phyloP scores from a whole-genome alignment of 495 filamentous ascomycete genomes.

The Lasiosphaeriaceae sp. region DNA sequence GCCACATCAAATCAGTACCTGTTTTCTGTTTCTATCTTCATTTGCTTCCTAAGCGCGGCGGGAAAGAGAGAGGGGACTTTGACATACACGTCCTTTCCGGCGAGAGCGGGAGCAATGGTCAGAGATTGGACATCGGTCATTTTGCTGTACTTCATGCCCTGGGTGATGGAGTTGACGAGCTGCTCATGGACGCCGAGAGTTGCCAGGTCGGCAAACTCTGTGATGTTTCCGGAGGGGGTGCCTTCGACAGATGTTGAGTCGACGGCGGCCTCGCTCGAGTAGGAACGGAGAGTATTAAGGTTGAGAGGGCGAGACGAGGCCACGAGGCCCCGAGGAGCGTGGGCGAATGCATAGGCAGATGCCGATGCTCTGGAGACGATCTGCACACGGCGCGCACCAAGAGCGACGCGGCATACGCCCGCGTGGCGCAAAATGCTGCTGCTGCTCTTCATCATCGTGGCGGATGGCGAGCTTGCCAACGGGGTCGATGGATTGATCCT shows the following conservation, averaged over 20 bases:
- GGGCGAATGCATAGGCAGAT: slow-evolving; percentile 14
- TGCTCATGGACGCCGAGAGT: slow-evolving; percentile 56
- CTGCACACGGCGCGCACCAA: slow-evolving; percentile 21
- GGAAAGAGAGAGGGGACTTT: slow-evolving; percentile 11
- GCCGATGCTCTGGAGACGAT: slow-evolving; percentile 19
- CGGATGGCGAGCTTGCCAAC: slow-evolving; percentile 6
- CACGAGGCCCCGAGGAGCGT: slow-evolving; percentile 9
- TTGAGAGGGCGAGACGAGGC: slow-evolving; percentile 16
- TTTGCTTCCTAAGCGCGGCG: no score
- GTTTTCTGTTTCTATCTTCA: no score
- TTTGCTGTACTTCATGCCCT: slow-evolving; percentile 68
- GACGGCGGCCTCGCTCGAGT: slow-evolving; percentile 35
- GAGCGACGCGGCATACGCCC: slow-evolving; percentile 23
- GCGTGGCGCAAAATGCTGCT: slow-evolving; percentile 26
- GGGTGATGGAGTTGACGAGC: slow-evolving; percentile 65
- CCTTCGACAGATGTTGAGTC: background rate
- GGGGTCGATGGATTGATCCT: slow-evolving; percentile 7
- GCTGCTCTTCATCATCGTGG: slow-evolving; percentile 28
- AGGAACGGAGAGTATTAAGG: slow-evolving; percentile 25
- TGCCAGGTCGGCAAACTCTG: slow-evolving; percentile 66
- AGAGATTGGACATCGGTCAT: slow-evolving; percentile 92
- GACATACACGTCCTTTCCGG: slow-evolving; percentile 78
- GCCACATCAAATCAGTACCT: no score
- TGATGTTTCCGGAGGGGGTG: slow-evolving; percentile 38
- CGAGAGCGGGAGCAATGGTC: slow-evolving; percentile 74